These are phyloP conservation scores for Tuber aestivum DNA, from an alignment of 495 filamentous ascomycete species.

Conservation along the genomic window DNA sequence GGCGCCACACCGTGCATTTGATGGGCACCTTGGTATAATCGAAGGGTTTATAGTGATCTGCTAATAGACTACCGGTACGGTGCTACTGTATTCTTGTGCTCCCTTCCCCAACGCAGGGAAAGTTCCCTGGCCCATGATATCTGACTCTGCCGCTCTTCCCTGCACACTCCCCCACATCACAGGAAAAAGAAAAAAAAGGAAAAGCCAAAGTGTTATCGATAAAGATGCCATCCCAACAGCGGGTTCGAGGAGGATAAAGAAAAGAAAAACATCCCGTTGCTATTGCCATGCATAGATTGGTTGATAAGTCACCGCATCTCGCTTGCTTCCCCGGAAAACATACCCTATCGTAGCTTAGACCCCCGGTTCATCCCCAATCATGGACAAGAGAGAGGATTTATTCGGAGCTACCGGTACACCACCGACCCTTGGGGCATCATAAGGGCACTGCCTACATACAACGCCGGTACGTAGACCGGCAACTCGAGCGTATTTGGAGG, in stretches of 20 bases:
- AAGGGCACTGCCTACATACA: neutral
- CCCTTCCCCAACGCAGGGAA: neutral
- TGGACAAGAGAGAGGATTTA: neutral
- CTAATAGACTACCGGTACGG: neutral
- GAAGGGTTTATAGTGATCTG: neutral
- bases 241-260: neutral
- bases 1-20: neutral
- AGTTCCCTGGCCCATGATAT: neutral
- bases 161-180: neutral
- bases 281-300: neutral
- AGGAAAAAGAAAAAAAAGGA: neutral
- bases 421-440: neutral
- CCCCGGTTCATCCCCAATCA: neutral
- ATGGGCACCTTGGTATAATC: neutral
- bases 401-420: neutral
- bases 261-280: neutral
- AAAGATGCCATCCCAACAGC: neutral
- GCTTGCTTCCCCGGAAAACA: slow-evolving; percentile 4
- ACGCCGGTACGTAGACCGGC: neutral
- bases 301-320: slow-evolving; percentile 1
- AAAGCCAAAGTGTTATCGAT: slow-evolving; percentile 1
- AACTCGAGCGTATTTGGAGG: neutral
- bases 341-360: neutral
- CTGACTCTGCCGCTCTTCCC: neutral
- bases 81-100: neutral